These are phyloP conservation scores for Salicornia ramosissima DNA, from an alignment of 148 eudicot species.

Conservation along the genomic window DNA sequence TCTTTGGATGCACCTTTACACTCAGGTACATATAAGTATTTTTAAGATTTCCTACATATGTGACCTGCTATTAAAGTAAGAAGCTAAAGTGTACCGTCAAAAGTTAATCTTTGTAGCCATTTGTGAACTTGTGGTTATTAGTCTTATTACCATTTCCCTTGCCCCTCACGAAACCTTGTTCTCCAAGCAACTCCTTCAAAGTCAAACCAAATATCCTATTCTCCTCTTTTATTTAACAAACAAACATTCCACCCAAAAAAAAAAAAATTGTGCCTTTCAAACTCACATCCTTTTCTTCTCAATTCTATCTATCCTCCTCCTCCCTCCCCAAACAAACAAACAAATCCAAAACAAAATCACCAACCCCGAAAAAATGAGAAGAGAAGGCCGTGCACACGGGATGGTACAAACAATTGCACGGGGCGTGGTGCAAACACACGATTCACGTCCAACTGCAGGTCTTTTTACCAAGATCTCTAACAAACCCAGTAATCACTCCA, in stretches of 20 bases:
- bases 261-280: not conserved
- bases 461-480: conserved; percentile 48
- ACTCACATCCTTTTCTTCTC: not conserved
- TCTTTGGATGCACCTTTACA: no score
- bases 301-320: not conserved
- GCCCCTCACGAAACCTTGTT: conserved; percentile 15
- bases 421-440: no score
- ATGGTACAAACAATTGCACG: conserved; percentile 51
- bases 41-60: no score
- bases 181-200: not conserved
- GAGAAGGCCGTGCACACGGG: conserved; percentile 71
- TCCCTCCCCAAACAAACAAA: not conserved
- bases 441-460: conserved; percentile 64
- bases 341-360: not conserved
- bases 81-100: no score
- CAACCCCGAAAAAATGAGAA: conserved; percentile 41
- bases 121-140: no score
- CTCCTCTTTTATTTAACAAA: not conserved
- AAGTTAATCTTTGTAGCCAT: no score
- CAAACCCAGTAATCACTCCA: conserved; percentile 82
- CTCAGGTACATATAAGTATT: no score
- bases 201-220: not conserved
- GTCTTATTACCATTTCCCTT: not conserved
- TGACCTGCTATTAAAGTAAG: no score
- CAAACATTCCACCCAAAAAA: not conserved